A percentile compares a stretch with the other conserved stretches of the same genome.
Evolutionary conservation across 495 filamentous ascomycete species (phyloP).

Genomic region (Xylaria castorea): DNA sequence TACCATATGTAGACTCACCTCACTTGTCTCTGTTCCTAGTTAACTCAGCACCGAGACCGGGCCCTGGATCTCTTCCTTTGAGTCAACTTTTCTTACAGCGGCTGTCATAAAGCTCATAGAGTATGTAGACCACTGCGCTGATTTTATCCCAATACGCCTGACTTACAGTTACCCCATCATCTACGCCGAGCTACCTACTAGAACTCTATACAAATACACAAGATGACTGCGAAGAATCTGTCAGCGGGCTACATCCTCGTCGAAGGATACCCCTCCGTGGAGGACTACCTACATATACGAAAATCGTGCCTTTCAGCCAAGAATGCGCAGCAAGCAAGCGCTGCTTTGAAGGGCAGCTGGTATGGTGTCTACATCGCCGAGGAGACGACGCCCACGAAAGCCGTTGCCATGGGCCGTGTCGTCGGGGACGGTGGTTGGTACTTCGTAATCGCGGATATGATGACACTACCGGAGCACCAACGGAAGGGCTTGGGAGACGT

Average conservation of each 20-base stretch:
- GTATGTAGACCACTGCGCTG: not conserved
- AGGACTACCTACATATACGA: conserved; percentile 50
- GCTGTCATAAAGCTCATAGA: not conserved
- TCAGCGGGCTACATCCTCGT: conserved; percentile 45
- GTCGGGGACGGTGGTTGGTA: conserved; percentile 62
- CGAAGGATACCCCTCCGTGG: conserved; percentile 44
- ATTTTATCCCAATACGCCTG: not conserved
- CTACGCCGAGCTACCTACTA: not conserved
- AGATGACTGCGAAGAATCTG: conserved; percentile 29
- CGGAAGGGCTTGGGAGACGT: conserved; percentile 56
- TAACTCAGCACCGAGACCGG: conserved; percentile 1
- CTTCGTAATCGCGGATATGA: conserved; percentile 60
- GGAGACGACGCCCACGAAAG: conserved; percentile 33
- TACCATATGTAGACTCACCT: not conserved
- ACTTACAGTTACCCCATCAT: not conserved
- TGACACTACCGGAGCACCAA: conserved; percentile 56
- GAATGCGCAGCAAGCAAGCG: conserved; percentile 46
- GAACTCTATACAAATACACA: not conserved
- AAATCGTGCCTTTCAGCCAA: conserved; percentile 44
- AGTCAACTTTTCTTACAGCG: not conserved
- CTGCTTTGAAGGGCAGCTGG: conserved; percentile 48
- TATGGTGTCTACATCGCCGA: conserved; percentile 49
- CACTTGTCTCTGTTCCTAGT: too few relatives aligned
- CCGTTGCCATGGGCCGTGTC: conserved; percentile 59
- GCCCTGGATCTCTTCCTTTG: not conserved